Base-by-base conservation (phyloP, 257 asterid genomes). In the Fraxinus americana region DNA sequence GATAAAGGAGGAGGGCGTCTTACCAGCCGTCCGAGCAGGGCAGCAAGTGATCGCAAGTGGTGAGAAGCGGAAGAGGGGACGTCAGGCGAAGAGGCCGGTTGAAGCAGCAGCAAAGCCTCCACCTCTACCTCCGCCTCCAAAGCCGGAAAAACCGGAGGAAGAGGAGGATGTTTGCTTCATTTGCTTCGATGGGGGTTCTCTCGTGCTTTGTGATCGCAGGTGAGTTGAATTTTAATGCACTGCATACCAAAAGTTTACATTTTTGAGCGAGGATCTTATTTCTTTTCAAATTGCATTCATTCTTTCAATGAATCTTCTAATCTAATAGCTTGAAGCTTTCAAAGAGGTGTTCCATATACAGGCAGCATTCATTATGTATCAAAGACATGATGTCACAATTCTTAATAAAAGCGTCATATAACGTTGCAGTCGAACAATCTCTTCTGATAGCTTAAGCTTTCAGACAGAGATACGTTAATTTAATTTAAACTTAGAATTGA, bases 141-240 rank as follows among this genome's bases (percentile, higher is more conserved):
- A 89, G 84, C 79, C 84, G 75, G 81, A 76, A 61, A 87, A 80
- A 70, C 76, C 19, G 50, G 50, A 43, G 50, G 50, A 43, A 43
- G 69, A 63, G 19, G 69, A 93, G 70, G 99, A 95, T 73, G 98
- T 93, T 29, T 95, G 99, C 90, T 95, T 95, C 76, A 93, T 95
- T 36, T 95, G 99, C 89, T 95, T 93, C 21, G 99, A 95, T 76
- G 99, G 98, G 11, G 99, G 99, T 66, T 86, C 94, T 7, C 89
- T 95, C 13, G 97, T 95, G n/a, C 92, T 95, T 39, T 95, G 99
- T 75, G 99, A 95, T 88, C 93, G 96, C 84, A 94, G 89, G 98
- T 94, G 86, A 89, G 97, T 87, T 80, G 74, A 67, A 6, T 67
- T 70, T 63, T 19, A 71, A 25, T 74, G 38, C 14, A 73, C 5